These are phyloP conservation scores for Mycena floridula DNA, from an alignment of 768 basidiomycete genomes.

Conservation along the genomic window DNA sequence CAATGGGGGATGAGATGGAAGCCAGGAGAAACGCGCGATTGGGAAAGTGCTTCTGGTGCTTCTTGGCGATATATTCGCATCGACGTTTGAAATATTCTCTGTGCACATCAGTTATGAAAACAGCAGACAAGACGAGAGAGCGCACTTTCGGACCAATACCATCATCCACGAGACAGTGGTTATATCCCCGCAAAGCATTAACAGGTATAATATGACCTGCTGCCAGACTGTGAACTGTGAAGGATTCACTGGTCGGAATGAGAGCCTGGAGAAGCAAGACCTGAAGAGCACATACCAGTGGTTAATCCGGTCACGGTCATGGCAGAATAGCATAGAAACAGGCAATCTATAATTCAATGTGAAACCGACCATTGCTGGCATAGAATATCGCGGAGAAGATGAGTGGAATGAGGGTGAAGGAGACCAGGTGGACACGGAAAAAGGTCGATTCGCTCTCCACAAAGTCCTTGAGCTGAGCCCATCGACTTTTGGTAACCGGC, in stretches of 20 bases:
- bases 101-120: too few relatives aligned
- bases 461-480: slow-evolving; percentile 5
- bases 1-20: slow-evolving; percentile 27
- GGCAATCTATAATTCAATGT: slow-evolving; percentile 44
- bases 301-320: slow-evolving; percentile 46
- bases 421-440: slow-evolving; percentile 44
- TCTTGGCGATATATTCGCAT: slow-evolving; percentile 29
- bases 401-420: slow-evolving; percentile 53
- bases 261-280: slow-evolving; percentile 61
- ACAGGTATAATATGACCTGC: slow-evolving; percentile 44
- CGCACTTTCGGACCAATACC: slow-evolving; percentile 55
- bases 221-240: slow-evolving; percentile 43
- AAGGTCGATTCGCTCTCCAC: slow-evolving; percentile 33
- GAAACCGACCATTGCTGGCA: slow-evolving; percentile 49
- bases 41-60: slow-evolving; percentile 7
- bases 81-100: slow-evolving; percentile 37
- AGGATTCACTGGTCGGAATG: slow-evolving; percentile 60
- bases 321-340: slow-evolving; percentile 59
- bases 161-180: slow-evolving; percentile 58
- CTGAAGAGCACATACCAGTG: slow-evolving; percentile 58
- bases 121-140: slow-evolving; percentile 7
- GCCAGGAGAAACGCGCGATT: slow-evolving; percentile 23
- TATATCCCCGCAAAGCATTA: slow-evolving; percentile 47
- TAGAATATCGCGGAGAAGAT: slow-evolving; percentile 61
- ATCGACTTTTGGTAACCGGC: too few relatives aligned